Percentiles rank a stretch among this genome's conserved stretches.
Conservation (phyloP, 2,329 filamentous ascomycete species). For the Magnaporthiopsis rhizophila region DNA sequence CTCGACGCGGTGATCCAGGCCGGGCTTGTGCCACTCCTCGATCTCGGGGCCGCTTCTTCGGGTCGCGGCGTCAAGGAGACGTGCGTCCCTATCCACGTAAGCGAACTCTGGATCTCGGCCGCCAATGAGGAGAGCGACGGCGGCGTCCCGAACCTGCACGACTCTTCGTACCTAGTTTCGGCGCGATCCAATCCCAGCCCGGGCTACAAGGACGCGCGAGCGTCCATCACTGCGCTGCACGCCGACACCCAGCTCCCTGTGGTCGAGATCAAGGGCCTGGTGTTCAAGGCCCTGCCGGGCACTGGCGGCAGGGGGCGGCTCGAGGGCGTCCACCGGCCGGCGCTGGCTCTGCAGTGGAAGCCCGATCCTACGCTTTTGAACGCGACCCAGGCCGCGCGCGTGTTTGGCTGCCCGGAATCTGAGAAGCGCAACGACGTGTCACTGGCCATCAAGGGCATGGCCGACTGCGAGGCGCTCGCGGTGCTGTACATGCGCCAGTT, state of each 20-base stretch:
- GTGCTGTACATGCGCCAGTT: conserved; percentile 12
- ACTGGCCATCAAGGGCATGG: conserved; percentile 13
- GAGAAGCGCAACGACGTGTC: background rate
- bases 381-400: conserved; percentile 10
- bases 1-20: conserved; percentile 13
- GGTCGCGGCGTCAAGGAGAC: background rate
- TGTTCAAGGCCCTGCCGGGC: conserved; percentile 14
- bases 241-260: conserved; percentile 10
- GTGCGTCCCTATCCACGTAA: conserved; percentile 10
- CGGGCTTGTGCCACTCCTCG: background rate
- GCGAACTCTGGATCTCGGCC: conserved; percentile 11
- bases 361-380: conserved; percentile 15
- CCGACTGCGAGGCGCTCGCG: conserved; percentile 12
- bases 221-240: conserved; percentile 13
- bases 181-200: conserved; percentile 6
- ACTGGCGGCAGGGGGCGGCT: conserved; percentile 6
- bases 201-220: conserved; percentile 11
- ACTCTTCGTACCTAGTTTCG: conserved; percentile 13
- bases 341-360: conserved; percentile 16
- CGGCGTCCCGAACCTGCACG: conserved; percentile 8
- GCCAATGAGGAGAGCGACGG: background rate
- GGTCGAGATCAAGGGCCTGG: conserved; percentile 13
- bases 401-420: conserved; percentile 9
- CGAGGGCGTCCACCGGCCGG: conserved; percentile 1
- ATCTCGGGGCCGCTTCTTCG: background rate